Percentiles rank a stretch among this genome's conserved stretches.
Evolutionary conservation across 2,329 filamentous ascomycete genomes (phyloP).

Genomic region (Aspergillus terreus): DNA sequence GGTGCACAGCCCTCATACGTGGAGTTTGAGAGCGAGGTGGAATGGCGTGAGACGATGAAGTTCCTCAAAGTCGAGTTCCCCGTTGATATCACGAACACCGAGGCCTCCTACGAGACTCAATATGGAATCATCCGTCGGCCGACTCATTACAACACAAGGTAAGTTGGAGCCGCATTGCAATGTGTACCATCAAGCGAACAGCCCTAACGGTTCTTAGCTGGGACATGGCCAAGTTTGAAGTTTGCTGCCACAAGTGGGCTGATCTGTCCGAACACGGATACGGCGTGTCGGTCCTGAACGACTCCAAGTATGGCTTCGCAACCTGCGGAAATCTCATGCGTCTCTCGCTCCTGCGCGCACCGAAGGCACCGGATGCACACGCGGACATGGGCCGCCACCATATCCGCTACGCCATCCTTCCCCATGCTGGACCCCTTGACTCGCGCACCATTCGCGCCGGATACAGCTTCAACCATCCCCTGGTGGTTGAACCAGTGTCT

Average conservation of each 20-base stretch:
- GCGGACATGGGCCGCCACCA: constrained; percentile 89
- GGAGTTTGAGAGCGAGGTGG: constrained; percentile 79
- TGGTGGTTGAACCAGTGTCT: constrained; percentile 53
- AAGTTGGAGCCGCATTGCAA: constrained; percentile 20
- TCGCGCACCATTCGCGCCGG: constrained; percentile 74
- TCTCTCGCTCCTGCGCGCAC: constrained; percentile 76
- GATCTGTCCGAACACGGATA: constrained; percentile 85
- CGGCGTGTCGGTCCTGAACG: constrained; percentile 88
- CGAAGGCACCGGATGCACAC: constrained; percentile 88
- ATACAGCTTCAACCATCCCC: constrained; percentile 84
- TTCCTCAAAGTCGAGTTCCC: constrained; percentile 99
- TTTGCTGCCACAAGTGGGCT: constrained; percentile 92
- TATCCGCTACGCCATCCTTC: constrained; percentile 87
- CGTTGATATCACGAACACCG: constrained; percentile 82
- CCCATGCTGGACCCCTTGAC: constrained; percentile 70
- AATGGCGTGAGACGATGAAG: constrained; percentile 96
- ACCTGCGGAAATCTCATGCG: constrained; percentile 87
- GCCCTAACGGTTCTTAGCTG: constrained; percentile 48
- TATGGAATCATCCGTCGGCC: constrained; percentile 84
- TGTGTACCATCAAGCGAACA: constrained; percentile 9
- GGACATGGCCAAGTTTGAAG: constrained; percentile 98
- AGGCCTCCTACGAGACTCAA: constrained; percentile 93
- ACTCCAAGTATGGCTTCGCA: constrained; percentile 94
- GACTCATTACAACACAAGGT: constrained; percentile 94
- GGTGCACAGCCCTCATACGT: constrained; percentile 65